phyloP scores from a whole-genome alignment of 805 yeast genomes.

The Candida insectalens region DNA sequence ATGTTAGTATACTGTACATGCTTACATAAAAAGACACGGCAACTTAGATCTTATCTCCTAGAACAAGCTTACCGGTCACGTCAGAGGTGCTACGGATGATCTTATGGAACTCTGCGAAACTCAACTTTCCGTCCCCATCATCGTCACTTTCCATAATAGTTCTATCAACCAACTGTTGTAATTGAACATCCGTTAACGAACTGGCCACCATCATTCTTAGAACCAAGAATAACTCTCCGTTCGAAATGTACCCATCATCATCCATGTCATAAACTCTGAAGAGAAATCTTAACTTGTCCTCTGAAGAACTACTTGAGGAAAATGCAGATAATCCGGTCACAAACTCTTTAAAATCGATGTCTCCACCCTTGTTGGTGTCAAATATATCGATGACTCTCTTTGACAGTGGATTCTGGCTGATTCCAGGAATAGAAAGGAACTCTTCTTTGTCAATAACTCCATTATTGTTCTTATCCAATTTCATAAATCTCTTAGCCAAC shows the following conservation, averaged over 20 bases:
- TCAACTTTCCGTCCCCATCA: slow-evolving; percentile 80
- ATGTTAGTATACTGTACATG: background rate
- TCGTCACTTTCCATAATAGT: slow-evolving; percentile 88
- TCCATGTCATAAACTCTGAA: slow-evolving; percentile 94
- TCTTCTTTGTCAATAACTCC: slow-evolving; percentile 90
- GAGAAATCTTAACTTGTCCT: slow-evolving; percentile 80
- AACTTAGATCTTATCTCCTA: slow-evolving; percentile 20
- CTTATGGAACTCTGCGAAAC: slow-evolving; percentile 76
- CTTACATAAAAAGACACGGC: too few species aligned
- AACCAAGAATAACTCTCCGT: slow-evolving; percentile 89
- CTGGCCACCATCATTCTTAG: slow-evolving; percentile 96
- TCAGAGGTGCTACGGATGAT: slow-evolving; percentile 43
- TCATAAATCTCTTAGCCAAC: slow-evolving; percentile 86
- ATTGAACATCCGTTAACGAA: slow-evolving; percentile 73
- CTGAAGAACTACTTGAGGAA: slow-evolving; percentile 70
- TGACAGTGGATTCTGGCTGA: slow-evolving; percentile 83
- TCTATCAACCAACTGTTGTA: slow-evolving; percentile 95
- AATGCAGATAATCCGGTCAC: slow-evolving; percentile 63
- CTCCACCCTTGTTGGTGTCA: slow-evolving; percentile 88
- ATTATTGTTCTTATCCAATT: slow-evolving; percentile 83
- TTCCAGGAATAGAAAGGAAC: slow-evolving; percentile 88
- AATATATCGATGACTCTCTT: slow-evolving; percentile 85
- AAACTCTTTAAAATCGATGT: slow-evolving; percentile 92
- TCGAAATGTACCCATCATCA: slow-evolving; percentile 87
- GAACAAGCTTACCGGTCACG: slow-evolving; percentile 21